Evolutionary conservation across 2,329 filamentous ascomycete genomes (phyloP), one percentile per base, ranked within the genome.

Genomic region (Stagonosporopsis tanaceti): DNA sequence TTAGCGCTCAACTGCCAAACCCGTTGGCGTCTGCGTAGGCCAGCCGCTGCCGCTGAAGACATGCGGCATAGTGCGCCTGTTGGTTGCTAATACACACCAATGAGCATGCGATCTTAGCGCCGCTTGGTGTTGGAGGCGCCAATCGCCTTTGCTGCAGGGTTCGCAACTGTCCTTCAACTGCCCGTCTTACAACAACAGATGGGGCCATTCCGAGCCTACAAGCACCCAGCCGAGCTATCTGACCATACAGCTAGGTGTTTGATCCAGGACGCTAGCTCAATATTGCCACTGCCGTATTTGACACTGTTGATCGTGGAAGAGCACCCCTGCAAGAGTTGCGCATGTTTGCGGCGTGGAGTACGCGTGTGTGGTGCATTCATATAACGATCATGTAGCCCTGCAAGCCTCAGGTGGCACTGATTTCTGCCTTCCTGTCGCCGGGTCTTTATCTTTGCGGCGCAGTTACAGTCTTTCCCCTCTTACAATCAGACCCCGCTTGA

Each of bases 361-460:
- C 61, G 64, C 67, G 53, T 61, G 60, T 61, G 62, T 63, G 54
- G 65, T 69, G 65, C 60, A 50, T 63, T 69, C 67, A 71, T 74
- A 74, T 73, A 73, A 59, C 56, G 54, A 66, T 59, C 61, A 50
- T 60, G 66, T 63, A 64, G 63, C 64, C 4, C 68, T 72, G 66
- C 71, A 71, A 66, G 64, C 65, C 61, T 62, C 59, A 64, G 62
- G 71, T 72, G 47, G 63, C 61, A 74, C 71, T 64, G 50, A 53
- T 56, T 65, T 64, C 65, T 66, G 57, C 63, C 63, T 66, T 66
- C 48, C 60, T 59, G 64, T 57, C 51, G 62, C 61, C 52, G 60
- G 53, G 59, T 46, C 53, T 63, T 60, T 61, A 35, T 48, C 57
- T 67, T 60, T 41, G 62, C 48, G 64, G 65, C 61, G 64, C 63